Percentiles rank a stretch among this genome's conserved stretches.
Conservation (phyloP, 495 filamentous ascomycete species). For the Chaetomidium leptoderma region DNA sequence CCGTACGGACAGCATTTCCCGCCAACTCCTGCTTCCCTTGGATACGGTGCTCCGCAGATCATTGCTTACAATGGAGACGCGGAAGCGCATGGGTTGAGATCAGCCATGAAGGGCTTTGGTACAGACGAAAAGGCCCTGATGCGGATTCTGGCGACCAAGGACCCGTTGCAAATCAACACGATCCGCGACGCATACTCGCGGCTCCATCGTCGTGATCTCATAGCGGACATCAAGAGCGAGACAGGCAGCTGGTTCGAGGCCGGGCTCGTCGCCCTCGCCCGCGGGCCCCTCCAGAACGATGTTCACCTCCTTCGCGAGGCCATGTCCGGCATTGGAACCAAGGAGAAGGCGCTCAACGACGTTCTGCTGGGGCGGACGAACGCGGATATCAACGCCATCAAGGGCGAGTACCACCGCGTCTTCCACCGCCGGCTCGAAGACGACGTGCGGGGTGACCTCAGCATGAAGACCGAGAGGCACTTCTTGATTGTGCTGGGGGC, state of each 20-base stretch:
- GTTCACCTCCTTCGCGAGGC: conserved; percentile 59
- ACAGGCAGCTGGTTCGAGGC: conserved; percentile 66
- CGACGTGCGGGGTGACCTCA: conserved; percentile 73
- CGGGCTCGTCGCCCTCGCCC: conserved; percentile 64
- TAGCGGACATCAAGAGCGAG: conserved; percentile 72
- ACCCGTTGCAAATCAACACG: conserved; percentile 67
- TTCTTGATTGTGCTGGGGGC: conserved; percentile 74
- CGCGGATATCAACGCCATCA: conserved; percentile 79
- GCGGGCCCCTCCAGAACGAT: conserved; percentile 73
- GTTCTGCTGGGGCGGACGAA: conserved; percentile 77
- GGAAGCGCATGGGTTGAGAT: conserved; percentile 65
- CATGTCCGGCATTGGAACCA: conserved; percentile 75
- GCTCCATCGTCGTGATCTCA: conserved; percentile 59
- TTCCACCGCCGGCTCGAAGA: conserved; percentile 57
- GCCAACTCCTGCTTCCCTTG: conserved; percentile 54
- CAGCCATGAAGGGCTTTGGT: conserved; percentile 88
- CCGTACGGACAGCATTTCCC: conserved; percentile 31
- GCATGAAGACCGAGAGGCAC: conserved; percentile 74
- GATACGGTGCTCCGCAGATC: conserved; percentile 58
- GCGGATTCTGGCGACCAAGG: conserved; percentile 57
- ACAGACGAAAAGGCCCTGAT: conserved; percentile 78
- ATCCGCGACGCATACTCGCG: conserved; percentile 63
- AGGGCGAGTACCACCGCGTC: conserved; percentile 62
- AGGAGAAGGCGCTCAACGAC: conserved; percentile 80
- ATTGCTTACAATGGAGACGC: conserved; percentile 59